Conservation (phyloP, 2,329 filamentous ascomycete genomes). For the Arachnopeziza araneosa region DNA sequence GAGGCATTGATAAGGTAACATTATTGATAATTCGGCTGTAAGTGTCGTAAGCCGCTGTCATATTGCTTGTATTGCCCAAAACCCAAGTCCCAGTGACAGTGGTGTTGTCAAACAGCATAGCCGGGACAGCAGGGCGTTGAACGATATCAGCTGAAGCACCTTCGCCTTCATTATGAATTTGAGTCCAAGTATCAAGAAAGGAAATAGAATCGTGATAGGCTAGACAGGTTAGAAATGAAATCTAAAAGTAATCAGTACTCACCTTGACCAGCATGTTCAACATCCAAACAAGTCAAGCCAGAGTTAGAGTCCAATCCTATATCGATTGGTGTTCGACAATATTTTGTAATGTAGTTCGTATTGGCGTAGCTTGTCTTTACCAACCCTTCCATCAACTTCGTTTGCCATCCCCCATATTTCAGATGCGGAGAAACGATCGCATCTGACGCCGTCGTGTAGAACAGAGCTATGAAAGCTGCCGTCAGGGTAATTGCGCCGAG, state of each 20-base stretch:
- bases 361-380: constrained; percentile 62
- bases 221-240: constrained; percentile 11
- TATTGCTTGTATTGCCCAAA: constrained; percentile 46
- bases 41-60: constrained; percentile 43
- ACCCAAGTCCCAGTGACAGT: constrained; percentile 68
- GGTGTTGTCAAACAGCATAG: constrained; percentile 65
- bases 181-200: constrained; percentile 53
- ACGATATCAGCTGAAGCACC: constrained; percentile 36
- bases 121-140: constrained; percentile 53
- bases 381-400: constrained; percentile 45
- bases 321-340: constrained; percentile 58
- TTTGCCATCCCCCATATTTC: constrained; percentile 49
- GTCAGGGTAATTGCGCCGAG: constrained; percentile 60
- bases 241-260: not conserved
- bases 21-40: constrained; percentile 63
- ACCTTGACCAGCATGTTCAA: constrained; percentile 61
- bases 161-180: constrained; percentile 39
- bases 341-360: constrained; percentile 43
- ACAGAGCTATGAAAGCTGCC: constrained; percentile 59
- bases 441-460: constrained; percentile 74
- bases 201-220: constrained; percentile 63
- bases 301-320: constrained; percentile 36
- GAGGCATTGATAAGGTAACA: constrained; percentile 71
- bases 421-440: constrained; percentile 71
- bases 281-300: constrained; percentile 56